Conservation (phyloP, 352 stramenopile genomes). For the Lagenidium giganteum region DNA sequence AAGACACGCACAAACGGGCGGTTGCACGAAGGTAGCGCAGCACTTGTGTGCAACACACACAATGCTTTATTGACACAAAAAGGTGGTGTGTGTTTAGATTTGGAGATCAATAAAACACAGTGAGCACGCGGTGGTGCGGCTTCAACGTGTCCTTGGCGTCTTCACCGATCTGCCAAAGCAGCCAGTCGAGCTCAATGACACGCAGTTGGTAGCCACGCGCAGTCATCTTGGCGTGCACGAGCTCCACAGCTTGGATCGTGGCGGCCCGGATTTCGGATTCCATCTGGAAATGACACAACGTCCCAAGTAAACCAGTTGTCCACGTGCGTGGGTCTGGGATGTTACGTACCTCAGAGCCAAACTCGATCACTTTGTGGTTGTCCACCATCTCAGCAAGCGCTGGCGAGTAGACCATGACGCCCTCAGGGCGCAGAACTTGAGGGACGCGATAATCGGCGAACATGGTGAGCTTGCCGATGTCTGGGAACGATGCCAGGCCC, state of each 20-base stretch:
- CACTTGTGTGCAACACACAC: too few species aligned
- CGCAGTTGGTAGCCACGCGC: conserved; percentile 32
- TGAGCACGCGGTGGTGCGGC: conserved; percentile 81
- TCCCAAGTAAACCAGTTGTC: neutral
- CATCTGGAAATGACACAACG: conserved; percentile 28
- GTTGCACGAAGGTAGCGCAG: too few species aligned
- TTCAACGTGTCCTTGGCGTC: conserved; percentile 63
- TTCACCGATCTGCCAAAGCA: conserved; percentile 86
- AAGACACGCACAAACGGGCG: too few species aligned
- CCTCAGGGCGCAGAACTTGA: conserved; percentile 66
- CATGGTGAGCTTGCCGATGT: conserved; percentile 86
- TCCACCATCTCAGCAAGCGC: conserved; percentile 45
- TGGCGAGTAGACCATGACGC: conserved; percentile 57
- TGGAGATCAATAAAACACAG: conserved; percentile 86
- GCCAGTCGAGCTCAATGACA: conserved; percentile 84
- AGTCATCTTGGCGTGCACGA: conserved; percentile 36
- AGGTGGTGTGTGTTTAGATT: too few species aligned
- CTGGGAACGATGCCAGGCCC: conserved; percentile 57
- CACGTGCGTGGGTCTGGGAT: neutral
- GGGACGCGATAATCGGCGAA: conserved; percentile 90
- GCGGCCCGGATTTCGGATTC: conserved; percentile 81
- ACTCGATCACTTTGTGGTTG: conserved; percentile 44
- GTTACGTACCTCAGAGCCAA: conserved; percentile 50
- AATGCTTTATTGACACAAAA: too few species aligned
- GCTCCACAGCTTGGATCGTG: conserved; percentile 82